Base-by-base conservation (phyloP, 2,329 filamentous ascomycete genomes). In the Tolypocladium nubicola region DNA sequence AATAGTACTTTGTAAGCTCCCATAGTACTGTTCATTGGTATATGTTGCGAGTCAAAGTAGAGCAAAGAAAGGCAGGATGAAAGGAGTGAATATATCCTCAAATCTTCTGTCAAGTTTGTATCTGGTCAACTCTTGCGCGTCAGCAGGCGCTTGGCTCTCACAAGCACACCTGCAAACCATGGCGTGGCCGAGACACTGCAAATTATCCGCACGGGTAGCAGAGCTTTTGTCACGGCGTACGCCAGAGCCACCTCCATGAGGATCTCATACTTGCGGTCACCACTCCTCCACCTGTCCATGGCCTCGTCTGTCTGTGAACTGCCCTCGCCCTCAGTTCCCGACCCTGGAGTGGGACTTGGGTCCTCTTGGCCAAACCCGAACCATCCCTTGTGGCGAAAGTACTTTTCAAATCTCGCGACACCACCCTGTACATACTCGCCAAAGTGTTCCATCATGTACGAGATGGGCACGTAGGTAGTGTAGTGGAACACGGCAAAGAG, bases 151-250 rank as follows among this genome's bases (percentile, higher is more conserved):
- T 67, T 70, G 23, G 71, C 56, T 53, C 71, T 71, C 14, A 88
- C 72, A 43, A 89, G 74, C 26, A 82, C 74, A 49, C 85, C 81
- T 1, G 92, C 92, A 77, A 97, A 95, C 88, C 90, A 95, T 4
- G 94, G 94, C 52, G 94, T 96, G 16, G 82, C 87, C 90, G 89
- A 96, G 4, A 95, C 80, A 73, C 92, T 96, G 8, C 84, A 72
- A 33, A 87, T 75, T 60, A 99, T 82, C 63, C 94, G 81, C 14
- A 89, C 66, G 0, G 94, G 90, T 61, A 99, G 70, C 58, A 97
- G 68, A 19, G 84, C 85, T 74, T 99, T 99, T 1, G 90, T 95
- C 61, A 97, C 81, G 1, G 90, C 88, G 76, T 94, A 99, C 6
- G 94, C 92, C 23, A 94, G 87, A 30, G 90, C 94, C 61, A 97